These are phyloP conservation scores for Polytrichum formosum DNA, from an alignment of 225 moss, liverwort and hornwort species.

Conservation along the genomic window DNA sequence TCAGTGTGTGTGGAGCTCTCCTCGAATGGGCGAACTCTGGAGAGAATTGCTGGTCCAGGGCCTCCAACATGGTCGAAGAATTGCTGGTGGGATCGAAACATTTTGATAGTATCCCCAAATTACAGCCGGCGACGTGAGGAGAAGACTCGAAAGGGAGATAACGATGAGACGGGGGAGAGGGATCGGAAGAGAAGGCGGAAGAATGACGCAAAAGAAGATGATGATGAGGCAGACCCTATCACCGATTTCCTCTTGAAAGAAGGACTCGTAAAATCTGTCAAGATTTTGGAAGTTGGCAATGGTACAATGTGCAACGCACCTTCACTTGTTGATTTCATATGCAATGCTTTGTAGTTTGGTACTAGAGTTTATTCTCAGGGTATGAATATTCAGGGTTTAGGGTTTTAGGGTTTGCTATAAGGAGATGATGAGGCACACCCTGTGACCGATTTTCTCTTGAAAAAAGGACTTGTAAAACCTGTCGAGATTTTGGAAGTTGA, in stretches of 20 bases:
- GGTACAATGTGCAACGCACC: conserved; percentile 3
- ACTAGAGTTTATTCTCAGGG: not conserved
- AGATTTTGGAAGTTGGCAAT: conserved; percentile 38
- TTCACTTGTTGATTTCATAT: not conserved
- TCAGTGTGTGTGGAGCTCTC: conserved; percentile 38
- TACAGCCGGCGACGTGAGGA: conserved; percentile 15
- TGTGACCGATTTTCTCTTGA: conserved; percentile 26
- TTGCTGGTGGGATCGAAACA: conserved; percentile 58
- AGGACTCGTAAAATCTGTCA: conserved; percentile 35
- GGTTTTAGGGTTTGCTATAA: conserved; percentile 2
- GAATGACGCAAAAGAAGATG: conserved; percentile 14
- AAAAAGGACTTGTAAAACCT: conserved; percentile 30
- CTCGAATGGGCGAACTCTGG: conserved; percentile 29
- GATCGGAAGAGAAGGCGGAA: conserved; percentile 22
- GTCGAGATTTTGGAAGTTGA: conserved; percentile 35
- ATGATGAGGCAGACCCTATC: conserved; percentile 20
- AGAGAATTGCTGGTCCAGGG: conserved; percentile 42
- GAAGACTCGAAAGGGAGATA: conserved; percentile 16
- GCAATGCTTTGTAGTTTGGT: not conserved
- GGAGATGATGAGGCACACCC: conserved; percentile 12
- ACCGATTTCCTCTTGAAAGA: conserved; percentile 31
- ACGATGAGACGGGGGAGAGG: conserved; percentile 21
- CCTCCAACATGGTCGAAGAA: conserved; percentile 42
- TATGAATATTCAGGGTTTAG: not conserved
- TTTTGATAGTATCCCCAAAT: conserved; percentile 35